phyloP scores from a whole-genome alignment of 805 yeast genomes.

The Scheffersomyces stipitis region DNA sequence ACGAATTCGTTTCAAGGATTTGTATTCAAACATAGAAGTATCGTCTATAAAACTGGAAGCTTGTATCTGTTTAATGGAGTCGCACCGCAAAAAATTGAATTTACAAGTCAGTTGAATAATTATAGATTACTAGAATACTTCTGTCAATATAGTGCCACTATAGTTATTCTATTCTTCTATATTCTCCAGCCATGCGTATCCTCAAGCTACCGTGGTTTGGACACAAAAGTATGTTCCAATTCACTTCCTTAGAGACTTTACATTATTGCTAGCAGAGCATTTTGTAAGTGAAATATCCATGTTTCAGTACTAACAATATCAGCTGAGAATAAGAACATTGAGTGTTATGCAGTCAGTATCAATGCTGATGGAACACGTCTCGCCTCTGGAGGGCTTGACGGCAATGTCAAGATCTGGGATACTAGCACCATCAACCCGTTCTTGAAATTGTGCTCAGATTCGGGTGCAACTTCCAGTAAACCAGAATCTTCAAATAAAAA shows the following conservation, averaged over 20 bases:
- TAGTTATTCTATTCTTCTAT: too few relatives aligned
- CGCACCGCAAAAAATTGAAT: too few relatives aligned
- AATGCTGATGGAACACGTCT: conserved; percentile 79
- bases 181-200: conserved; percentile 28
- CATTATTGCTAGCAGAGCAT: not conserved
- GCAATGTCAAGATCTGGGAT: conserved; percentile 90
- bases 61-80: too few relatives aligned
- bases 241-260: too few relatives aligned
- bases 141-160: too few relatives aligned
- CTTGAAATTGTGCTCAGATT: conserved; percentile 9
- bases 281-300: not conserved
- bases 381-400: conserved; percentile 92
- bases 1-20: too few relatives aligned
- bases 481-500: conserved; percentile 1
- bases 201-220: conserved; percentile 47
- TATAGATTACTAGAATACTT: too few relatives aligned
- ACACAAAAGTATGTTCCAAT: conserved; percentile 35
- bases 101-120: too few relatives aligned
- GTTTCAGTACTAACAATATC: conserved; percentile 20
- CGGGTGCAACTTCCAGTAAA: not conserved
- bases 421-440: conserved; percentile 52
- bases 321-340: conserved; percentile 80
- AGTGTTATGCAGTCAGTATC: conserved; percentile 80
- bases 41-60: too few relatives aligned
- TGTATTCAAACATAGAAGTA: too few relatives aligned